These are phyloP conservation scores for Henckelia pumila DNA, from an alignment of 257 asterid species.

Conservation along the genomic window DNA sequence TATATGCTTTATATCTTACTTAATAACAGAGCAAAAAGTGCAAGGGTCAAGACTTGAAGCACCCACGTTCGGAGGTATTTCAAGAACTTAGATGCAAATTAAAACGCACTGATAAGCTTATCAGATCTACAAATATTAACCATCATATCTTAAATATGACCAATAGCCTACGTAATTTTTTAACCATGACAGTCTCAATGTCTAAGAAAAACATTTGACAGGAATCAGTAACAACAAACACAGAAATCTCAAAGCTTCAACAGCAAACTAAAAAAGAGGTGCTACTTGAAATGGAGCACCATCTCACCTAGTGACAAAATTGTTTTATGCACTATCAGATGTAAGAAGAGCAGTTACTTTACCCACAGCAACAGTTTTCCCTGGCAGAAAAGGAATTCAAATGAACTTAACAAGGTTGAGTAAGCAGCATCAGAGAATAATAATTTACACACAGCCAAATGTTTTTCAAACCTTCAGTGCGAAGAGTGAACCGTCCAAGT, in stretches of 20 bases:
- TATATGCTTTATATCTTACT: too few species aligned
- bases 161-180: too few species aligned
- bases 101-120: neutral
- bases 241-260: neutral
- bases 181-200: neutral
- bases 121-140: neutral
- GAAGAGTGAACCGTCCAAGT: constrained; percentile 93
- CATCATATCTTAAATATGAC: too few species aligned
- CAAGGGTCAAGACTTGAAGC: too few species aligned
- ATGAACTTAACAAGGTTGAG: constrained; percentile 6
- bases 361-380: constrained; percentile 76
- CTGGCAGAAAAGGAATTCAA: constrained; percentile 34
- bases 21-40: too few species aligned
- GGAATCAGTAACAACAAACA: too few species aligned
- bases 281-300: too few species aligned
- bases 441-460: constrained; percentile 7
- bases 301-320: constrained; percentile 14
- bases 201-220: neutral
- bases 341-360: constrained; percentile 44
- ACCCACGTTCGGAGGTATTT: too few species aligned
- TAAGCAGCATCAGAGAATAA: constrained; percentile 9
- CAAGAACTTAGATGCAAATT: too few species aligned
- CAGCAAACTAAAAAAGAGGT: neutral
- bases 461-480: constrained; percentile 67
- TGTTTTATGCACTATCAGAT: constrained; percentile 27